Evolutionary conservation across 2,329 filamentous ascomycete genomes (phyloP).

Genomic region (Ascochyta koolunga): DNA sequence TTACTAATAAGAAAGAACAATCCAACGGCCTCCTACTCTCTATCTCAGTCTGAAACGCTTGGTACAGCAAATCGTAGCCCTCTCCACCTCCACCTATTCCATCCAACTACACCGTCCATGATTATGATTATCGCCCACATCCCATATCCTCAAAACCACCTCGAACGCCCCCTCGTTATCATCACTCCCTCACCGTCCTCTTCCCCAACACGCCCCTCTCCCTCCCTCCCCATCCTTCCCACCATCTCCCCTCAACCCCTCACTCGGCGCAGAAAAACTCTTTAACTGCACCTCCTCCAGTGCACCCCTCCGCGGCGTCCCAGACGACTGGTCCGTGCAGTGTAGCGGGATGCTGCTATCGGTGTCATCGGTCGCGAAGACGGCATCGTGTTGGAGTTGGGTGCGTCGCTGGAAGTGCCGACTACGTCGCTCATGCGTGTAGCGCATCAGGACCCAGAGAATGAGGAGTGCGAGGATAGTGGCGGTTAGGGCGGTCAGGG

Average conservation of each 20-base stretch:
- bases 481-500: constrained; percentile 22
- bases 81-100: neutral
- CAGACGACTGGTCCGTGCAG: neutral
- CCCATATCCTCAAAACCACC: neutral
- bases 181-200: neutral
- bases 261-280: constrained; percentile 15
- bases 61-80: neutral
- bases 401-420: constrained; percentile 1
- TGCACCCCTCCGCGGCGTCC: neutral
- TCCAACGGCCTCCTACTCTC: neutral
- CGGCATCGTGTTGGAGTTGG: neutral
- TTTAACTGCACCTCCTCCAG: neutral
- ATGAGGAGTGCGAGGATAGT: constrained; percentile 21
- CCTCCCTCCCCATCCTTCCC: neutral
- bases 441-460: constrained; percentile 21
- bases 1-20: neutral
- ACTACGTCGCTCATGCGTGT: constrained; percentile 5
- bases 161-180: neutral
- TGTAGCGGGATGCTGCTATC: neutral
- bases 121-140: neutral
- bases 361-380: neutral
- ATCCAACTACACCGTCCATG: neutral
- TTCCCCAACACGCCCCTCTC: neutral
- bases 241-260: neutral
- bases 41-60: neutral